phyloP scores from a whole-genome alignment of 495 filamentous ascomycete genomes.

The Apiosordaria backusii region DNA sequence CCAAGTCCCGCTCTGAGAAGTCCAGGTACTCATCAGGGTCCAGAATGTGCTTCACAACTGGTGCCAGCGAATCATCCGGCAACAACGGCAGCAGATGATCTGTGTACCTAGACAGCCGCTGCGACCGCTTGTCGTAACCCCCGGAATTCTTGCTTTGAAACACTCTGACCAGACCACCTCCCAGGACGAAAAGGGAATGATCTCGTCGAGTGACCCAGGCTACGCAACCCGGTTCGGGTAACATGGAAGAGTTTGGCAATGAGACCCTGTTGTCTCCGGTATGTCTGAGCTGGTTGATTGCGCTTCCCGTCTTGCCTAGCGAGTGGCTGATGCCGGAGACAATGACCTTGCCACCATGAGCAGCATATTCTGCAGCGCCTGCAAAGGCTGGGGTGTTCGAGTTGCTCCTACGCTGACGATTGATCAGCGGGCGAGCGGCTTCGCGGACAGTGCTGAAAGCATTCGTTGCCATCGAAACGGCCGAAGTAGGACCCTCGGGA shows the following conservation, averaged over 20 bases:
- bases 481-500: conserved; percentile 43
- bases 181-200: conserved; percentile 55
- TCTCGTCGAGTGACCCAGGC: conserved; percentile 53
- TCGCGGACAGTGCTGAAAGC: conserved; percentile 65
- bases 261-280: conserved; percentile 80
- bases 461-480: conserved; percentile 54
- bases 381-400: conserved; percentile 41
- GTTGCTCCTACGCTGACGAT: conserved; percentile 48
- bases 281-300: conserved; percentile 74
- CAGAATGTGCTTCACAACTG: conserved; percentile 42
- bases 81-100: conserved; percentile 63
- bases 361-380: conserved; percentile 59
- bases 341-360: conserved; percentile 72
- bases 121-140: conserved; percentile 36
- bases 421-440: conserved; percentile 48
- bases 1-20: conserved; percentile 42
- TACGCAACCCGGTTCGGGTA: conserved; percentile 51
- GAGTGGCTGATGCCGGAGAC: conserved; percentile 81
- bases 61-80: conserved; percentile 46
- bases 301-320: conserved; percentile 73
- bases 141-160: conserved; percentile 58
- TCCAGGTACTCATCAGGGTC: conserved; percentile 49
- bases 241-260: conserved; percentile 53
- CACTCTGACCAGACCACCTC: conserved; percentile 57
- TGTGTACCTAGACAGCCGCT: conserved; percentile 51